phyloP scores from a whole-genome alignment of 75 land plant genomes.

The Picea glauca region DNA sequence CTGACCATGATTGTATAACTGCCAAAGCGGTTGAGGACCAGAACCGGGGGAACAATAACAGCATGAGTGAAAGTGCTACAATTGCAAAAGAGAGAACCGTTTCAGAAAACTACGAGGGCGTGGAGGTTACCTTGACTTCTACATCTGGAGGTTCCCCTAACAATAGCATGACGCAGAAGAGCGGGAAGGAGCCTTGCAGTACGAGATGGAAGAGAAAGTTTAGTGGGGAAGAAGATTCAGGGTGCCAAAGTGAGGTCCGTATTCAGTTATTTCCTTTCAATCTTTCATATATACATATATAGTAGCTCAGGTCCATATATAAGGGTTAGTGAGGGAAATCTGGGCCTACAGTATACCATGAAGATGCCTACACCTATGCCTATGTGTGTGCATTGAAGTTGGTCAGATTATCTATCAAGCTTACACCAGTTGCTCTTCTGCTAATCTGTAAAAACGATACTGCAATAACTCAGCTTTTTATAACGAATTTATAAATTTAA shows the following conservation, averaged over 20 bases:
- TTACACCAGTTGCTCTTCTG: too few relatives aligned
- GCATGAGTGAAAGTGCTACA: neutral
- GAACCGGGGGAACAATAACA: neutral
- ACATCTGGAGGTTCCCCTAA: slow-evolving; percentile 5
- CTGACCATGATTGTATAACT: slow-evolving; percentile 5
- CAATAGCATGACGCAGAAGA: slow-evolving; percentile 8
- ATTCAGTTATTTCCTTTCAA: neutral
- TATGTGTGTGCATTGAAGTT: too few relatives aligned
- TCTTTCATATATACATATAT: too few relatives aligned
- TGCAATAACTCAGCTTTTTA: too few relatives aligned
- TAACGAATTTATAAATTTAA: too few relatives aligned
- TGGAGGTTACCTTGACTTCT: slow-evolving; percentile 6
- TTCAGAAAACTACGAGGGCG: slow-evolving; percentile 1
- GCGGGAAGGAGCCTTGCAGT: slow-evolving; percentile 4
- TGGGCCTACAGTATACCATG: too few relatives aligned
- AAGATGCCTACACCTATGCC: too few relatives aligned
- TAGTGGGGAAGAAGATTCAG: slow-evolving; percentile 7
- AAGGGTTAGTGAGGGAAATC: too few relatives aligned
- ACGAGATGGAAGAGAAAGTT: slow-evolving; percentile 8
- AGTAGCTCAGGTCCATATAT: too few relatives aligned
- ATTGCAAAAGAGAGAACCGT: slow-evolving; percentile 2
- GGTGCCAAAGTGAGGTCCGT: slow-evolving; percentile 12
- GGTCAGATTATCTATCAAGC: too few relatives aligned
- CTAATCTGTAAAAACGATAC: too few relatives aligned
- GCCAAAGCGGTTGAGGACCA: slow-evolving; percentile 8